phyloP scores from a whole-genome alignment of 75 land plant species.

The Cupressus sempervirens region DNA sequence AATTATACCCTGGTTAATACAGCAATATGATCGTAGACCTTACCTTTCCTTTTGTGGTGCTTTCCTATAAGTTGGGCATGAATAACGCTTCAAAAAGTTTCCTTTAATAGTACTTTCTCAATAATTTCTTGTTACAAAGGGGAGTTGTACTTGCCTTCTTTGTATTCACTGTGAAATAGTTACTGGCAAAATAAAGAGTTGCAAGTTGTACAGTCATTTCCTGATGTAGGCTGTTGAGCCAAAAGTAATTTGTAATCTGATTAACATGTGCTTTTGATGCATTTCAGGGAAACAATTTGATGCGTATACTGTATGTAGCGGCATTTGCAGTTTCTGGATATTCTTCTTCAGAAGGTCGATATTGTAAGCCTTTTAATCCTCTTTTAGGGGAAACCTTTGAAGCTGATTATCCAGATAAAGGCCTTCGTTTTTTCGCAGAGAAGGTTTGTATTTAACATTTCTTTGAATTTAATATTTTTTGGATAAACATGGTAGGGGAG shows the following conservation, averaged over 20 bases:
- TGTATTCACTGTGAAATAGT: not conserved
- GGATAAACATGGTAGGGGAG: not conserved
- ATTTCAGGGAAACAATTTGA: conserved; percentile 70
- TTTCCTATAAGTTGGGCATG: not conserved
- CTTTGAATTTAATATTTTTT: not conserved
- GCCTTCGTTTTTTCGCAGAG: conserved; percentile 77
- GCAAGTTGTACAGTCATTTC: not conserved
- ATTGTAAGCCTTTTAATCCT: conserved; percentile 88
- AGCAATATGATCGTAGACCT: not conserved
- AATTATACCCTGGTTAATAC: not conserved
- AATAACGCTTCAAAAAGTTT: not conserved
- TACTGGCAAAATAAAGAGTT: not conserved
- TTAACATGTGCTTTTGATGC: not conserved
- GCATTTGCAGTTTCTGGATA: conserved; percentile 97
- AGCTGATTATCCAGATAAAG: conserved; percentile 89
- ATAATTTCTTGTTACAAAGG: not conserved
- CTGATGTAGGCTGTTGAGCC: not conserved
- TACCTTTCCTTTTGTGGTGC: not conserved
- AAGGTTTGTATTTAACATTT: conserved; percentile 42
- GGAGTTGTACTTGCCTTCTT: not conserved
- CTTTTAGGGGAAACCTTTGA: conserved; percentile 89
- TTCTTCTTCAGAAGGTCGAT: conserved; percentile 78
- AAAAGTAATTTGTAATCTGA: not conserved
- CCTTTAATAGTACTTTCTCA: not conserved
- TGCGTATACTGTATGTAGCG: conserved; percentile 76